phyloP scores from a whole-genome alignment of 768 basidiomycete genomes.

The Rhodotorula graminis region DNA sequence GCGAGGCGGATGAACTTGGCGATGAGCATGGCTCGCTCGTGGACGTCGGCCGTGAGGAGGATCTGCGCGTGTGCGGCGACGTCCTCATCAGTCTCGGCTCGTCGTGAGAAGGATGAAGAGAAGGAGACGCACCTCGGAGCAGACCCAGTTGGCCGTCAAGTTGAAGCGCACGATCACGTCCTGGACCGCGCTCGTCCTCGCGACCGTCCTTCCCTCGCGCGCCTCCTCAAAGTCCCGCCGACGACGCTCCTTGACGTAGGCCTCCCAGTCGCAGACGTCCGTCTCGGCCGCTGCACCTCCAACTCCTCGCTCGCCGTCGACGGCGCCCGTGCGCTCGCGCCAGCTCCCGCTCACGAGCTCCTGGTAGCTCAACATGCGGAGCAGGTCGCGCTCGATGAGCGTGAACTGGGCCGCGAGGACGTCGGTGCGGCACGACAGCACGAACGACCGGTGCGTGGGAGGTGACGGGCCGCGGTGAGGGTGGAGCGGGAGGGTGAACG shows the following conservation, averaged over 20 bases:
- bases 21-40: constrained; percentile 62
- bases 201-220: constrained; percentile 9
- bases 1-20: constrained; percentile 79
- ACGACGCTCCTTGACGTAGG: constrained; percentile 70
- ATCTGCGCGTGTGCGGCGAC: constrained; percentile 64
- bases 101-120: background rate
- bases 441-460: constrained; percentile 64
- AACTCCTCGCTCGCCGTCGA: too few relatives aligned
- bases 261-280: constrained; percentile 75
- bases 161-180: constrained; percentile 75
- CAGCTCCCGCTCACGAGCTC: constrained; percentile 58
- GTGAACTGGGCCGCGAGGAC: constrained; percentile 70
- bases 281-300: constrained; percentile 7
- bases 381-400: constrained; percentile 82
- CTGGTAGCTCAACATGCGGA: constrained; percentile 77
- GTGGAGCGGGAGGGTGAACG: too few relatives aligned
- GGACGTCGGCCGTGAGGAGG: constrained; percentile 59
- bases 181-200: constrained; percentile 10
- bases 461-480: constrained; percentile 36
- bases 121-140: background rate
- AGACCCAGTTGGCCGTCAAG: constrained; percentile 65
- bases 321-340: constrained; percentile 2
- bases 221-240: constrained; percentile 54
- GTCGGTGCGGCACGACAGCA: constrained; percentile 61
- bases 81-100: constrained; percentile 43